Base-by-base conservation (phyloP, 73 alveolate species). In the Tetrahymena elliotti region DNA sequence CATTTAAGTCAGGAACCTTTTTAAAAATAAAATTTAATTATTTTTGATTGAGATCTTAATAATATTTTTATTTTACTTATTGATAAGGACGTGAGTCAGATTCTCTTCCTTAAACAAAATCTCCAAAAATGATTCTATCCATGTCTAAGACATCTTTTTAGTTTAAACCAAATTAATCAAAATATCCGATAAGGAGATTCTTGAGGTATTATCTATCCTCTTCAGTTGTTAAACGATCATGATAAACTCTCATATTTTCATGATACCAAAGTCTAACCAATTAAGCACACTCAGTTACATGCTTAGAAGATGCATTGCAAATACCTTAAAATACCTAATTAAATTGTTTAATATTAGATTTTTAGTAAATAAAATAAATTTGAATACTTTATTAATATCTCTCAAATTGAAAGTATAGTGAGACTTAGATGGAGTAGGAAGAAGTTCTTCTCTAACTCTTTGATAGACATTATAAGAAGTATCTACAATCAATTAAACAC, bases 231-330 rank as follows among this genome's bases (percentile, higher is more conserved):
- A 99, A 96, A 41, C 99, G 97, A 95, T 99, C 99, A 18, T 99
- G 99, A 94, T 98, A 99, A 35, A 99, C 99, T 84, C 99, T 97
- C 68, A 97, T 94, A 97, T 98, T 98, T 96, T 99, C 99, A 96
- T 99, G 99, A 52, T 96, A 97, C 99, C 99, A 99, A 94, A 98
- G 97, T 95, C 99, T 96, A 34, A 98, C 99, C 4, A 98, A 84
- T 83, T 98, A 98, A 52, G 95, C 96, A 27, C 95, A 94, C 53
- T 96, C 97, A 27, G 88, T 68, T 5, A 84, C 94, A 84, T 38
- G 94, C 37, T 35, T 38, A 20, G 94, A 84, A 3, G 82, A 84
- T 6, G 83, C 53, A 38, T 84, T 84, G 20, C 94, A 38, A 84
- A 84, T 35, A 24, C 94, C 94, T n/a, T 38, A 40, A 27, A 84